phyloP scores from a whole-genome alignment of 2,329 filamentous ascomycete genomes.

The Thielaviopsis musarum region DNA sequence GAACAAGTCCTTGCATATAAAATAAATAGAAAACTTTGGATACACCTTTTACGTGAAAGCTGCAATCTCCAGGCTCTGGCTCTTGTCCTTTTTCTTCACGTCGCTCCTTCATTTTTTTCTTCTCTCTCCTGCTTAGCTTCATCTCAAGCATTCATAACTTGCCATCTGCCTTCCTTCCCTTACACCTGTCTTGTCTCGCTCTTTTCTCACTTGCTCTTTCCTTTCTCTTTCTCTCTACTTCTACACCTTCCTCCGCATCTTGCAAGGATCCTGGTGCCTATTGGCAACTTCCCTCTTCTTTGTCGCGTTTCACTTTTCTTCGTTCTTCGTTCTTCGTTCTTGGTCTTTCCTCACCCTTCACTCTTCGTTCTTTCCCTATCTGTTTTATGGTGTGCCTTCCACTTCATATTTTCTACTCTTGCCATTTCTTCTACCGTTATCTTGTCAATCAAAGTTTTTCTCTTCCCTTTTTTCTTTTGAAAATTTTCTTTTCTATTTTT shows the following conservation, averaged over 20 bases:
- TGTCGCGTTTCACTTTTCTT: slow-evolving; percentile 4
- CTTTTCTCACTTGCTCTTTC: not conserved
- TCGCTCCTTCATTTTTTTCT: not conserved
- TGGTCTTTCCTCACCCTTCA: not conserved
- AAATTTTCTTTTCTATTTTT: not conserved
- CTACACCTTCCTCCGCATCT: not conserved
- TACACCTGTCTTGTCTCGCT: not conserved
- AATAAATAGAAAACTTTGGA: too few species aligned
- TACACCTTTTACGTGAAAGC: too few species aligned
- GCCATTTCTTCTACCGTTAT: too few species aligned
- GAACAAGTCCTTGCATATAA: too few species aligned
- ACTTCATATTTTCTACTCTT: too few species aligned
- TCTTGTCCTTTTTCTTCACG: not conserved
- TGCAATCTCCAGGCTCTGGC: too few species aligned
- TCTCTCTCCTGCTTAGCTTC: not conserved
- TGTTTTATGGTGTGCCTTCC: not conserved
- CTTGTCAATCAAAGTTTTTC: not conserved
- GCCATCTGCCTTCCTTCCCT: too few species aligned
- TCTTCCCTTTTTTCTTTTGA: not conserved
- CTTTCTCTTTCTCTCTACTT: not conserved
- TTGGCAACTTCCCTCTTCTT: not conserved
- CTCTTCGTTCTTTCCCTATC: not conserved
- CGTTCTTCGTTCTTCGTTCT: not conserved
- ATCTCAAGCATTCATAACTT: too few species aligned
- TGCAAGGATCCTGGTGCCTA: too few species aligned